Percentiles rank a stretch among this genome's conserved stretches.
Conservation (phyloP, 371 early-diverging fungal species). For the Mortierella sp. region DNA sequence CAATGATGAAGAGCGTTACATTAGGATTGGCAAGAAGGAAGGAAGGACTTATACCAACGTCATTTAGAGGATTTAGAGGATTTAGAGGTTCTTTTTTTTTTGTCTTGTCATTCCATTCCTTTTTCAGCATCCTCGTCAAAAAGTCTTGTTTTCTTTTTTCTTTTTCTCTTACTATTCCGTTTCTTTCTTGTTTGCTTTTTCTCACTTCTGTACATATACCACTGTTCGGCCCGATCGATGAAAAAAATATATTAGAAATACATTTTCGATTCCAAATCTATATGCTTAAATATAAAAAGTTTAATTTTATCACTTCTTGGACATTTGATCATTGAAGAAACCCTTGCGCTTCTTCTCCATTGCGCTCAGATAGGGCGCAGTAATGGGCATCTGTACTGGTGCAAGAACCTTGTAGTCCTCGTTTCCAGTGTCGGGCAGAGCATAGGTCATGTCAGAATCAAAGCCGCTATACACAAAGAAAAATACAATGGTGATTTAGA, state of each 20-base stretch:
- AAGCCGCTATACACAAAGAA: conserved; percentile 81
- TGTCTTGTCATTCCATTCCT: no score
- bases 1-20: conserved; percentile 59
- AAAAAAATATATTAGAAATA: no score
- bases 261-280: no score
- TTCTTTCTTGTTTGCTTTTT: no score
- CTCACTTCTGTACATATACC: conserved; percentile 21
- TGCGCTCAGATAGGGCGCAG: conserved; percentile 90
- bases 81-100: background rate
- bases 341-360: conserved; percentile 83
- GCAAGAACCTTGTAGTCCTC: conserved; percentile 70
- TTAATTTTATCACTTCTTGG: conserved; percentile 44
- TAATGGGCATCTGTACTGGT: conserved; percentile 89
- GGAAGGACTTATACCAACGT: conserved; percentile 38
- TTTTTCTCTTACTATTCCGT: background rate
- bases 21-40: conserved; percentile 54
- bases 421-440: conserved; percentile 64
- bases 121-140: no score
- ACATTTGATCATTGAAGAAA: conserved; percentile 70
- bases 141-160: no score
- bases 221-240: background rate
- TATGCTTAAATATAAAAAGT: background rate
- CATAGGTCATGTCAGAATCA: conserved; percentile 86
- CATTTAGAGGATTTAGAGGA: conserved; percentile 19
- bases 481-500: conserved; percentile 2